Base-by-base conservation (phyloP, 768 basidiomycete species). In the Russula sp. region DNA sequence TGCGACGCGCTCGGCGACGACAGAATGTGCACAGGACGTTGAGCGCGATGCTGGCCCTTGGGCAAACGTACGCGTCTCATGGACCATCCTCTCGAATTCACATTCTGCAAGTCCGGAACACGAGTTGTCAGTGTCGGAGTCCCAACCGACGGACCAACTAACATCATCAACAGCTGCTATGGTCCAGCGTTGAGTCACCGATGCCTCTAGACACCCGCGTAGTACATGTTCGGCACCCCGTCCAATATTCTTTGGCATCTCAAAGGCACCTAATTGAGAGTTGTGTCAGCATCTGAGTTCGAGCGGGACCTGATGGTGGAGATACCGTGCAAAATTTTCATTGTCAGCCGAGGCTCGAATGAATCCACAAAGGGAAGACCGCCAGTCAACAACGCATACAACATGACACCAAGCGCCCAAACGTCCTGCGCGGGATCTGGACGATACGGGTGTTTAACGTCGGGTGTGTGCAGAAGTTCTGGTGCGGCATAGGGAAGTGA, bases 361-460 rank as follows among this genome's bases (percentile, higher is more conserved):
- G 88, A 78, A 74, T 99, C 96, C 38, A 73, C 76, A 73, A 98
- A 98, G 0, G 97, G 97, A 8, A 98, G 78, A n/a, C 80, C 78
- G 3, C 94, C 94, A 0, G 86, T 87, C 22, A 98, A 80, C 1
- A 99, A 79, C 9, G 88, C 86, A 72, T 94, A 92, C 2, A 99
- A 84, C 67, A 97, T 81, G 60, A 94, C 86, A 0, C 97, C 97
- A 2, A 98, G 77, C 0, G 97, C 94, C 97, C 97, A 99, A 32
- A 98, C 87, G 68, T 99, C 97, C 72, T 94, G 92, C 0, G 90
- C 85, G 2, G 94, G 88, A 69, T 84, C 76, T 0, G 83, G 81
- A 50, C 58, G 69, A 50, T 73, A 74, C 7, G 78, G 69, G 0
- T 76, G 71, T 34, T 76, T 71, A 3, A 75, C 76, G 18, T 76